These are phyloP conservation scores for Mallotus nudiflorus DNA, from an alignment of 345 rosid genomes.

Conservation along the genomic window DNA sequence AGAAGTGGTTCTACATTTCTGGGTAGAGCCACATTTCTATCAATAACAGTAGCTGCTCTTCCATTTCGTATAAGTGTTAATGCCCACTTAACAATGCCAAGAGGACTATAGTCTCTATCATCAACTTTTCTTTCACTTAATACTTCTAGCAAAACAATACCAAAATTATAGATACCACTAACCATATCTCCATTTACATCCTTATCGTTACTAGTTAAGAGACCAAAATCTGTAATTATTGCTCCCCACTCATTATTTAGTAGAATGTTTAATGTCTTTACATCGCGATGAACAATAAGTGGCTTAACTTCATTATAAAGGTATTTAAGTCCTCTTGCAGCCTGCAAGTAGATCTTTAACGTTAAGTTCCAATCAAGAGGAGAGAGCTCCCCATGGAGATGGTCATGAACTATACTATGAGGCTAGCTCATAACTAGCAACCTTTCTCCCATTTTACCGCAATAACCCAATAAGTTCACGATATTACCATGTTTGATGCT, in stretches of 20 bases:
- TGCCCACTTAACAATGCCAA: constrained; percentile 68
- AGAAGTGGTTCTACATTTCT: constrained; percentile 84
- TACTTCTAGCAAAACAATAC: constrained; percentile 74
- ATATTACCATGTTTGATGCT: constrained; percentile 69
- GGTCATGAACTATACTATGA: constrained; percentile 78
- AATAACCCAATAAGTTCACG: constrained; percentile 81
- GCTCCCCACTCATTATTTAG: constrained; percentile 85
- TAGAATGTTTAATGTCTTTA: constrained; percentile 73
- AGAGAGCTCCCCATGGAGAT: constrained; percentile 73
- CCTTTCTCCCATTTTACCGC: constrained; percentile 84
- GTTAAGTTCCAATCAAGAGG: constrained; percentile 70
- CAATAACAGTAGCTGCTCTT: constrained; percentile 60
- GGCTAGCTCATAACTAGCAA: constrained; percentile 81
- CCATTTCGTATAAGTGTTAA: constrained; percentile 62
- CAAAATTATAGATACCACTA: constrained; percentile 65
- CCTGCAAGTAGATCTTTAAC: constrained; percentile 65
- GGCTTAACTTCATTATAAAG: constrained; percentile 69
- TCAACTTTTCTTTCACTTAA: constrained; percentile 79
- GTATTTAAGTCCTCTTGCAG: constrained; percentile 80
- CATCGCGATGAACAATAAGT: constrained; percentile 60
- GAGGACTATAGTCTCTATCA: constrained; percentile 62
- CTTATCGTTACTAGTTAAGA: constrained; percentile 48
- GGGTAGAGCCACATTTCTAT: constrained; percentile 59
- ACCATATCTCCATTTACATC: constrained; percentile 49
- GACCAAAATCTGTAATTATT: constrained; percentile 77